Conservation (phyloP, 768 basidiomycete genomes). For the Leccinum sublutescens region DNA sequence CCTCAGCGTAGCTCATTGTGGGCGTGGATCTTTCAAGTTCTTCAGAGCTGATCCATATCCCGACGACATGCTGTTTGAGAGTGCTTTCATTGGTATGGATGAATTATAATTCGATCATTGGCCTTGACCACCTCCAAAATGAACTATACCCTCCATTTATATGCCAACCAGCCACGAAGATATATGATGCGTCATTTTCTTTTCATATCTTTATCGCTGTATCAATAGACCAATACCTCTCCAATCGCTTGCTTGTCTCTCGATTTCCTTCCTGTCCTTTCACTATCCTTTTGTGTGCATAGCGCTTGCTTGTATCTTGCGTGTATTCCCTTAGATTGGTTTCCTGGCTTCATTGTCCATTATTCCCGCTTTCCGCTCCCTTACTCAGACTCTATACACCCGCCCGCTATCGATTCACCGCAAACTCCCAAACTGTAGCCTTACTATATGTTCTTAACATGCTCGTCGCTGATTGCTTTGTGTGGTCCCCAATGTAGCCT, state of each 20-base stretch:
- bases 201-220: neutral
- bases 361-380: too few relatives aligned
- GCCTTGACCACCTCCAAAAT: neutral
- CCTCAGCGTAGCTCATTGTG: neutral
- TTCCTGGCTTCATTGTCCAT: too few relatives aligned
- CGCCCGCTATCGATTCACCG: too few relatives aligned
- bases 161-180: neutral
- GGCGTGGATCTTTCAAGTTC: conserved; percentile 4
- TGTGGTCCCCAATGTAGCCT: too few relatives aligned
- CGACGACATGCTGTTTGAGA: conserved; percentile 18
- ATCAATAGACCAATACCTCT: neutral
- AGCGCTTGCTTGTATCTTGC: neutral
- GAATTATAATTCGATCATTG: conserved; percentile 8
- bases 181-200: neutral
- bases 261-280: neutral
- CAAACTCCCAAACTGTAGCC: too few relatives aligned
- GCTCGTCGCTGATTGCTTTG: too few relatives aligned
- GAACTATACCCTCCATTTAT: neutral
- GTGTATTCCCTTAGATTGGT: neutral
- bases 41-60: neutral
- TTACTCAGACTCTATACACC: too few relatives aligned
- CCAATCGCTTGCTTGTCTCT: neutral
- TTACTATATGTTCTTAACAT: too few relatives aligned
- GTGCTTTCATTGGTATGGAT: conserved; percentile 5
- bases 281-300: neutral